Evolutionary conservation across 179 eudicot genomes (phyloP).

Genomic region (Carnegiea gigantea): DNA sequence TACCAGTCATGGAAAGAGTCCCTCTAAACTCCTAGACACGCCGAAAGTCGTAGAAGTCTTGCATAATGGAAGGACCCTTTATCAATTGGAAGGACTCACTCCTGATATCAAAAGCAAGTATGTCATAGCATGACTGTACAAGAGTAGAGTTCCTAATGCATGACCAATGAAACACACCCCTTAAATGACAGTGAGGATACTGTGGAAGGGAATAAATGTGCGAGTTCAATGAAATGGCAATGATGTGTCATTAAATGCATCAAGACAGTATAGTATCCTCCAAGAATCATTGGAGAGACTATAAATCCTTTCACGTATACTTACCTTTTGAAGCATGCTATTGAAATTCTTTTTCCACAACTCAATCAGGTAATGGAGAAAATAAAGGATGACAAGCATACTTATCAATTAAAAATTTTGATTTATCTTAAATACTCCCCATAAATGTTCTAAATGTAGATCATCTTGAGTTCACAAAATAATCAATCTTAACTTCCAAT

Average conservation of each 20-base stretch:
- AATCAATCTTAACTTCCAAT: too few species aligned
- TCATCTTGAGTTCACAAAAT: too few species aligned
- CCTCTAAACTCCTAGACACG: not conserved
- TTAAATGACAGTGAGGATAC: not conserved
- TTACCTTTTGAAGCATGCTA: not conserved
- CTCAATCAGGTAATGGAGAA: not conserved
- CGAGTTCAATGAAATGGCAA: not conserved
- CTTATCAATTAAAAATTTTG: too few species aligned
- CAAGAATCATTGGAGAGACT: not conserved
- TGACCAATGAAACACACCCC: slow-evolving; percentile 1
- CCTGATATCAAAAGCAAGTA: not conserved
- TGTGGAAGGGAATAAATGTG: not conserved
- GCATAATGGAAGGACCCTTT: not conserved
- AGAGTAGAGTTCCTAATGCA: not conserved
- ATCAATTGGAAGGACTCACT: not conserved
- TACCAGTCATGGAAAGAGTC: not conserved
- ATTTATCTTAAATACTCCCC: too few species aligned
- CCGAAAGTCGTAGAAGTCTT: not conserved
- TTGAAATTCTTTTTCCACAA: not conserved
- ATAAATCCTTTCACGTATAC: not conserved
- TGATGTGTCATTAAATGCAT: not conserved
- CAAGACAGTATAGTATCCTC: not conserved
- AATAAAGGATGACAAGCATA: too few species aligned
- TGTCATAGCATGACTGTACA: too few species aligned
- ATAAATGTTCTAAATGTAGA: too few species aligned